Evolutionary conservation across 73 alveolate species (phyloP).

Genomic region (Paramecium sonneborni): DNA sequence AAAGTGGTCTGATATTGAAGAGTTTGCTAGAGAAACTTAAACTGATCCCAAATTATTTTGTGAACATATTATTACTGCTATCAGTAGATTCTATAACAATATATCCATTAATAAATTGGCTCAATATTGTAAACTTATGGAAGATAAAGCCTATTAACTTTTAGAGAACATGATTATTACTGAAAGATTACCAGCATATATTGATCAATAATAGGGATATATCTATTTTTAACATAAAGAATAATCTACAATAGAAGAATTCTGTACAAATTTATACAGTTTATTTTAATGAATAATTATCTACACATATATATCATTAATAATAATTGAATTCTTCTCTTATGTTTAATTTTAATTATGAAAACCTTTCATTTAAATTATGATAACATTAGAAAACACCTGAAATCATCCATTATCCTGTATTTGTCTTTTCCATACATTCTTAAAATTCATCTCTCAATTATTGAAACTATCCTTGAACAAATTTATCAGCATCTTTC

Average conservation of each 20-base stretch:
- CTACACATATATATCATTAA: constrained; percentile 2
- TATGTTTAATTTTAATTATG: not conserved
- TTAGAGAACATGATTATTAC: not conserved
- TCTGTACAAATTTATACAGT: constrained; percentile 15
- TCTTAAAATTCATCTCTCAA: not conserved
- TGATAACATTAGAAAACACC: not conserved
- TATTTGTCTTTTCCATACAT: not conserved
- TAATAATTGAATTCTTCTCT: constrained; percentile 28
- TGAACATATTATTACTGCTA: not conserved
- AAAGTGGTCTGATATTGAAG: not conserved
- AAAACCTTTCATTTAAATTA: not conserved
- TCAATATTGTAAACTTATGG: not conserved
- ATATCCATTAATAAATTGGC: not conserved
- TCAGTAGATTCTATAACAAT: not conserved
- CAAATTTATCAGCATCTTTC: not conserved
- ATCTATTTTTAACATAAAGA: not conserved
- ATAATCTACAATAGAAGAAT: not conserved
- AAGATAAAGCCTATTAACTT: not conserved
- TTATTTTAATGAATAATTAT: not conserved
- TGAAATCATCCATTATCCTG: not conserved
- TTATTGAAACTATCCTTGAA: not conserved
- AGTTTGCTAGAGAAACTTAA: not conserved
- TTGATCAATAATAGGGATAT: not conserved
- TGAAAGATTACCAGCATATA: not conserved
- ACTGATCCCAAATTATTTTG: not conserved